Conservation (phyloP, 192 early-diverging fungal genomes). For the Podila epicladia region DNA sequence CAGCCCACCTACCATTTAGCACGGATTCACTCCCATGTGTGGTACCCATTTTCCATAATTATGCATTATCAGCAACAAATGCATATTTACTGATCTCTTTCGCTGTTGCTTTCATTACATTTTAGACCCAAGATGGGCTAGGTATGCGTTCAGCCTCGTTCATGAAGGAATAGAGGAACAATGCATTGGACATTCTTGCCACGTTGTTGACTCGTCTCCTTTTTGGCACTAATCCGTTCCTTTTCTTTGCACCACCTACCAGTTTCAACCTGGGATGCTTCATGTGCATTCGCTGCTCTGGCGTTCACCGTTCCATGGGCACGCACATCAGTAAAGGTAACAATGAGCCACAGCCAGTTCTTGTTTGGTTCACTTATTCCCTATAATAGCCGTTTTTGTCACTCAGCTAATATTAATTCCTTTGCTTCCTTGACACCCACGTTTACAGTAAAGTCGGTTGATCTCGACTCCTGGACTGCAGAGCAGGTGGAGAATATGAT, state of each 20-base stretch:
- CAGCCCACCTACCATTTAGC: background rate
- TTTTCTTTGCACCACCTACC: background rate
- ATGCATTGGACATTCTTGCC: no score
- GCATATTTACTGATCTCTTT: no score
- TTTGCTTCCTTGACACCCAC: background rate
- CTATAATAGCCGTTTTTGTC: constrained; percentile 3
- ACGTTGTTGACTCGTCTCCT: no score
- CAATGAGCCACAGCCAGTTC: background rate
- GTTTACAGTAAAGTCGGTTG: constrained; percentile 80
- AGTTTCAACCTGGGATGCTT: constrained; percentile 67
- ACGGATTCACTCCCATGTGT: background rate
- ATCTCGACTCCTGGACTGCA: constrained; percentile 83
- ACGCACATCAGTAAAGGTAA: constrained; percentile 88
- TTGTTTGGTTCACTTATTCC: background rate
- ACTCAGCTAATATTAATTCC: constrained; percentile 1
- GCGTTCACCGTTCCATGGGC: constrained; percentile 84
- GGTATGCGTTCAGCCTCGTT: constrained; percentile 15
- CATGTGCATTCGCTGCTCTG: constrained; percentile 72
- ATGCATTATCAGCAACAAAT: no score
- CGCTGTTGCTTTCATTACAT: background rate
- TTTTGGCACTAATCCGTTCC: no score
- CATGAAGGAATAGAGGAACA: background rate
- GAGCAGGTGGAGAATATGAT: constrained; percentile 84
- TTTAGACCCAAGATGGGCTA: constrained; percentile 45
- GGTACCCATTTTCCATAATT: background rate